A percentile compares a stretch with the other conserved stretches of the same genome.
phyloP scores from a whole-genome alignment of 2,329 filamentous ascomycete species.

The Plenodomus lindquistii region DNA sequence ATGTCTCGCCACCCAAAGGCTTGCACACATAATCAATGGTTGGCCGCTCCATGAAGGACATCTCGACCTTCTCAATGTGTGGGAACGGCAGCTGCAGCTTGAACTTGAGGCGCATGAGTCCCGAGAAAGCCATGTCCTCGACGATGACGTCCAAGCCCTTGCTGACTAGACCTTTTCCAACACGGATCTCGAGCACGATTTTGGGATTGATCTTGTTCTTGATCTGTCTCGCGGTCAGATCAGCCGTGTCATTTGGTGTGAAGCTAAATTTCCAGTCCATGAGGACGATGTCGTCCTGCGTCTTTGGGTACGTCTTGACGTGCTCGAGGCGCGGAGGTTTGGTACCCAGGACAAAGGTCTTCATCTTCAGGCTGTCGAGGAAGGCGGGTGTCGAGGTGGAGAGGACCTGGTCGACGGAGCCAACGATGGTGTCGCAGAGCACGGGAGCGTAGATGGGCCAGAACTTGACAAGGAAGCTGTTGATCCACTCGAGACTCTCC shows the following conservation, averaged over 20 bases:
- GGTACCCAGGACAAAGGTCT: constrained; percentile 88
- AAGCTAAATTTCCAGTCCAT: constrained; percentile 99
- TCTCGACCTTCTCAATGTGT: constrained; percentile 90
- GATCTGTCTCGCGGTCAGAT: constrained; percentile 86
- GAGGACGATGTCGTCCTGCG: constrained; percentile 90
- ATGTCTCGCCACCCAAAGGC: constrained; percentile 89
- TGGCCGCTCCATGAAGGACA: constrained; percentile 89
- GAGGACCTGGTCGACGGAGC: constrained; percentile 92
- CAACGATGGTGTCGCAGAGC: constrained; percentile 87
- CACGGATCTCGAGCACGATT: constrained; percentile 88
- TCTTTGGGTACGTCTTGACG: constrained; percentile 96
- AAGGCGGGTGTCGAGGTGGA: constrained; percentile 91
- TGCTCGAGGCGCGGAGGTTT: constrained; percentile 97
- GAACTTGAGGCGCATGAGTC: constrained; percentile 94
- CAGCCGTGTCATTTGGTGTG: constrained; percentile 89
- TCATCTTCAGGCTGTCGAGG: constrained; percentile 89
- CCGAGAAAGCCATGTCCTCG: constrained; percentile 94
- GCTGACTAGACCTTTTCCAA: constrained; percentile 95
- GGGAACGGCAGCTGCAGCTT: constrained; percentile 97
- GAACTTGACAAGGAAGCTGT: constrained; percentile 97
- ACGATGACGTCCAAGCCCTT: constrained; percentile 98
- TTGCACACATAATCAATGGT: constrained; percentile 98
- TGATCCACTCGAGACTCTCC: constrained; percentile 98
- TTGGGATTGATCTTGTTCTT: constrained; percentile 98
- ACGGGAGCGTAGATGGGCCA: constrained; percentile 99